Evolutionary conservation across 2,329 filamentous ascomycete genomes (phyloP).

Genomic region (Nigrospora sphaerica): DNA sequence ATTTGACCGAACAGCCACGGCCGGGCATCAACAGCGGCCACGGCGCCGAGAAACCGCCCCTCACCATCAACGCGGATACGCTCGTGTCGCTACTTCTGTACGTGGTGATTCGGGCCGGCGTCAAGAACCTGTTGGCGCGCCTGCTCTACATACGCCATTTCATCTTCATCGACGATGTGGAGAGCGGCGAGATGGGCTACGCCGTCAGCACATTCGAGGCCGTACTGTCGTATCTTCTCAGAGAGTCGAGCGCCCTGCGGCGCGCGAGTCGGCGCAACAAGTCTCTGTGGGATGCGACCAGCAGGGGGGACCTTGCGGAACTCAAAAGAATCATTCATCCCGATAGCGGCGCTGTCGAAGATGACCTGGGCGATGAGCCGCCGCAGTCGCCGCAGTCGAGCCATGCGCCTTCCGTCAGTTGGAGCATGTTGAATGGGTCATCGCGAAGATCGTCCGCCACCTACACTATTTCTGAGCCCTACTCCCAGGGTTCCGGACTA

Average conservation of each 20-base stretch:
- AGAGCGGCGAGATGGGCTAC: constrained; percentile 93
- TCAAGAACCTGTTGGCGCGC: constrained; percentile 80
- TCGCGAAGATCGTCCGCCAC: constrained; percentile 35
- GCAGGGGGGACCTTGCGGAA: constrained; percentile 66
- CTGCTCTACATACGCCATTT: constrained; percentile 95
- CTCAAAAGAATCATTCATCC: constrained; percentile 78
- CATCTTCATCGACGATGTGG: constrained; percentile 95
- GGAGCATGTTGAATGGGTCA: constrained; percentile 38
- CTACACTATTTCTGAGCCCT: constrained; percentile 38
- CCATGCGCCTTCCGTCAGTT: constrained; percentile 37
- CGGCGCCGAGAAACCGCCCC: constrained; percentile 44
- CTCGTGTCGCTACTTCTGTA: constrained; percentile 85
- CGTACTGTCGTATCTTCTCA: constrained; percentile 78
- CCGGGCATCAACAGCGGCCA: constrained; percentile 23
- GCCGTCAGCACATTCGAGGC: constrained; percentile 93
- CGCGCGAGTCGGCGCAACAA: constrained; percentile 82
- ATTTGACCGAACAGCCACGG: constrained; percentile 46
- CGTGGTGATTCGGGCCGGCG: constrained; percentile 85
- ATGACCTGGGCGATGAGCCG: constrained; percentile 34
- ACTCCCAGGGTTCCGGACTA: constrained; percentile 52
- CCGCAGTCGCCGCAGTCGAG: constrained; percentile 30
- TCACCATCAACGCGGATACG: constrained; percentile 76
- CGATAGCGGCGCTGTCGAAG: constrained; percentile 39
- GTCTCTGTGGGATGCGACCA: constrained; percentile 79
- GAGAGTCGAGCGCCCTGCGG: constrained; percentile 74